Conservation (phyloP, 257 asterid species). For the Cordia subcordata region DNA sequence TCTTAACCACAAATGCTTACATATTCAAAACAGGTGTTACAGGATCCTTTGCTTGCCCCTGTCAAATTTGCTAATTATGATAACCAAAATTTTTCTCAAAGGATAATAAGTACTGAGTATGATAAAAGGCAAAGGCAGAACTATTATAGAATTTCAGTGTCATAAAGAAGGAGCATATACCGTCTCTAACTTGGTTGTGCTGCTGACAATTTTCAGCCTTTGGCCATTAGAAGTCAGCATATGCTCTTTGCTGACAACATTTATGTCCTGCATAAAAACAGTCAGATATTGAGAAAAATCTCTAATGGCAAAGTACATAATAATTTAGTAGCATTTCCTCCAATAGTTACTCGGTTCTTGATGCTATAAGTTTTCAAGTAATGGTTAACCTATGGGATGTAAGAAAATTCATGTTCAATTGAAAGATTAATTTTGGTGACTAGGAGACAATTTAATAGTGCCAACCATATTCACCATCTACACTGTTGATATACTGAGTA, state of each 20-base stretch:
- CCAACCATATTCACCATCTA: no score
- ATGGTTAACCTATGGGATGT: no score
- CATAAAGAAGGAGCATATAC: slow-evolving; percentile 3
- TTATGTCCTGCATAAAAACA: slow-evolving; percentile 5
- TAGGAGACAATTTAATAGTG: no score
- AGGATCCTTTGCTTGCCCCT: slow-evolving; percentile 5
- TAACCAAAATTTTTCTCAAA: background rate
- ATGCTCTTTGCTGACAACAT: slow-evolving; percentile 4
- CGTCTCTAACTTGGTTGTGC: slow-evolving; percentile 6
- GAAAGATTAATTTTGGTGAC: no score
- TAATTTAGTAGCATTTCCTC: no score
- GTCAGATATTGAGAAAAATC: background rate
- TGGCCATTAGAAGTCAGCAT: slow-evolving; percentile 3
- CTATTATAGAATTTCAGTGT: background rate
- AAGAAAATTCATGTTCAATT: no score
- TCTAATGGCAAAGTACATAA: background rate
- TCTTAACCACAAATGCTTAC: slow-evolving; percentile 13
- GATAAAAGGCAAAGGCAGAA: background rate
- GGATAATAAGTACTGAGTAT: background rate
- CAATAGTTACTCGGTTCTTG: no score
- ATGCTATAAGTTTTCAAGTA: no score
- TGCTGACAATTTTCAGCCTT: slow-evolving; percentile 4
- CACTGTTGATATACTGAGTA: no score
- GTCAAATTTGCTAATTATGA: slow-evolving; percentile 3
- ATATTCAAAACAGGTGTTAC: background rate